Base-by-base conservation (phyloP, 371 early-diverging fungal species). In the Blastocladiella emersonii region DNA sequence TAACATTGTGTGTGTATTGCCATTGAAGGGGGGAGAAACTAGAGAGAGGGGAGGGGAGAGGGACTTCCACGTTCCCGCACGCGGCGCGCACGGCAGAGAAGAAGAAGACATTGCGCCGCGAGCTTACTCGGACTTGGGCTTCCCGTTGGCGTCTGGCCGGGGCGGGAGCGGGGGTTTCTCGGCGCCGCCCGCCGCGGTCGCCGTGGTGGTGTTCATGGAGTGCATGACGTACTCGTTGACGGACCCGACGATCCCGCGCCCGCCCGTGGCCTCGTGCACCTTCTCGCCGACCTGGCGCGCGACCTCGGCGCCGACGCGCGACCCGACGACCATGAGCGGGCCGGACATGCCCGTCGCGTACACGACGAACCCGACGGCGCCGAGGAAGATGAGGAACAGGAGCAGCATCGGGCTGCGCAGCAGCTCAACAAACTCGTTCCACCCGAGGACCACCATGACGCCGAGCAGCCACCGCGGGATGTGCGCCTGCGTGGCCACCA, bases 391-490 rank as follows among this genome's bases (percentile, higher is more conserved):
- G 34, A 76, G 71, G 23, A 71, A 37, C 1, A 70, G 37, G 60
- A 93, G 67, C 62, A 89, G 91, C 27, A 93, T 34, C 15, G 95
- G 95, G 66, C 83, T 92, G 53, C 75, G 78, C 63, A 95, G 66
- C 23, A 95, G 78, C 0, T 86, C 66, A 77, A 89, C 81, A 43
- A 92, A 84, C 71, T 95, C 95, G 69, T 95, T 95, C 92, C 93
- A 95, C 25, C 95, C 95, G 19, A 96, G 72, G 34, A 85, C 69
- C 15, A 89, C 70, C 56, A 91, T 72, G 57, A 92, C 71, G 32
- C 81, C 79, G 30, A 92, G 73, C 59, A 91, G 83, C 94, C 95
- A 97, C 39, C 76, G 72, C 13, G 98, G 98, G 43, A 95, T 80
- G 62, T 85, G 85, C 62, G 86, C 88, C 37, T 88, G 87, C 0